Conservation (phyloP, 768 basidiomycete species). For the Auricularia cornea region DNA sequence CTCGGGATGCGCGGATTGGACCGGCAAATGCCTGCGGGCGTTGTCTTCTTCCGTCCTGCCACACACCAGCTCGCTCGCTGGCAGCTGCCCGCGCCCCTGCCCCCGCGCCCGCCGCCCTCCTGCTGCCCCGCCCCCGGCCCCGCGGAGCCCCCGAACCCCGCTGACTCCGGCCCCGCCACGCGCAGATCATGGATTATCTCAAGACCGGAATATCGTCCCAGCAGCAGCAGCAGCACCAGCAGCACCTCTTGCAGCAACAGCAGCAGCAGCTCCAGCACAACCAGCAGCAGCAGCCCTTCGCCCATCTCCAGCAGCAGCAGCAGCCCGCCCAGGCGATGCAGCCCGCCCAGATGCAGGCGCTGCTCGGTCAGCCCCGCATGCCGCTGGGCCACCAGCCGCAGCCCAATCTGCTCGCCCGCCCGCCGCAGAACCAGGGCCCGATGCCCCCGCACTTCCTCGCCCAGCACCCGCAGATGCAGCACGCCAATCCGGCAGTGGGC, state of each 20-base stretch:
- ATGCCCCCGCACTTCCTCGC: not conserved
- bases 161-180: not conserved
- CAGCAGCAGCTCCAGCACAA: not conserved
- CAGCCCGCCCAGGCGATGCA: not conserved
- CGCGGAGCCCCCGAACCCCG: not conserved
- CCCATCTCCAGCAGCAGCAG: not conserved
- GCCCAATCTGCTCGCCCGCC: not conserved
- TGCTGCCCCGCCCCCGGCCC: not conserved
- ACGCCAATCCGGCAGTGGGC: not conserved
- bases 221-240: not conserved
- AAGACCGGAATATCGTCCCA: not conserved
- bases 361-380: not conserved
- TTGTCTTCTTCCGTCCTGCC: not conserved
- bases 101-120: not conserved
- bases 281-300: not conserved
- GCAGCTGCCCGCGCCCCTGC: not conserved
- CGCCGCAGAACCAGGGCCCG: not conserved
- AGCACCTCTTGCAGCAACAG: not conserved
- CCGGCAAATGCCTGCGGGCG: not conserved
- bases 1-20: not conserved
- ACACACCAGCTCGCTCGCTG: not conserved
- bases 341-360: not conserved
- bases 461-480: not conserved
- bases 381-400: not conserved
- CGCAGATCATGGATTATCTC: not conserved